Evolutionary conservation across 1,284 basidiomycete species (phyloP).

Genomic region (Rhodotorula mucilaginosa): DNA sequence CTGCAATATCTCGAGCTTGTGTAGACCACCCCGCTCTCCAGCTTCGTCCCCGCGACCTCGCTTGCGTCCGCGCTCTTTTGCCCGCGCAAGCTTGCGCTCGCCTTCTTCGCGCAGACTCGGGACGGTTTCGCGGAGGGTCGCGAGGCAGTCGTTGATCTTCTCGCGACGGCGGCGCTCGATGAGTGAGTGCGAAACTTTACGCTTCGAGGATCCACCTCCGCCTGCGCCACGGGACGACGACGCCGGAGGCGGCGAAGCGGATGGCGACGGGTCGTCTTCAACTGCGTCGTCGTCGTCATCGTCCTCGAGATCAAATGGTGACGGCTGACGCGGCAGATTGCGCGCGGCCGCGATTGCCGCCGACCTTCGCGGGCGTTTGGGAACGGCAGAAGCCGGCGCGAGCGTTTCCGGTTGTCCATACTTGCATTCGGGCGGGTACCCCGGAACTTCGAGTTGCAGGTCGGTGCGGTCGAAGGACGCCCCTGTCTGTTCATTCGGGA

Average conservation of each 20-base stretch:
- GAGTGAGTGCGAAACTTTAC: conserved; percentile 75
- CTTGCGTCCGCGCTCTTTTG: conserved; percentile 46
- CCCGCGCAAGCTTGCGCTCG: conserved; percentile 46
- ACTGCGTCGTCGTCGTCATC: neutral
- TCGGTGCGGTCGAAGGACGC: neutral
- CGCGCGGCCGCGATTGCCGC: conserved; percentile 27
- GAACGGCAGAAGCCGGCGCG: neutral
- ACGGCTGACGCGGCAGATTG: conserved; percentile 25
- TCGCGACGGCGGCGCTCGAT: conserved; percentile 77
- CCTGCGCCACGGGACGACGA: neutral
- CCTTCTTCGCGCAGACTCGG: conserved; percentile 49
- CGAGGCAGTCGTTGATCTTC: conserved; percentile 76
- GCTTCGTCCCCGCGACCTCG: conserved; percentile 41
- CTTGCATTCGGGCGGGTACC: no score
- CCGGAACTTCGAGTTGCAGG: neutral
- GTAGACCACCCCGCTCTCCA: conserved; percentile 63
- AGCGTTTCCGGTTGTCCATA: neutral
- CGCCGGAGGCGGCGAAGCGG: neutral
- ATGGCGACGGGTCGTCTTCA: neutral
- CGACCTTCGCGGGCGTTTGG: conserved; percentile 22
- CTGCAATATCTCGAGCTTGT: conserved; percentile 72
- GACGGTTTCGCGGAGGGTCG: conserved; percentile 64
- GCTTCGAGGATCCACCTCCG: conserved; percentile 54
- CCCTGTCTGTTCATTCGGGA: neutral
- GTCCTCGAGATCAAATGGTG: conserved; percentile 25